A percentile compares a stretch with the other conserved stretches of the same genome.
phyloP scores from a whole-genome alignment of 345 rosid species.

The Eutrema japonicum region DNA sequence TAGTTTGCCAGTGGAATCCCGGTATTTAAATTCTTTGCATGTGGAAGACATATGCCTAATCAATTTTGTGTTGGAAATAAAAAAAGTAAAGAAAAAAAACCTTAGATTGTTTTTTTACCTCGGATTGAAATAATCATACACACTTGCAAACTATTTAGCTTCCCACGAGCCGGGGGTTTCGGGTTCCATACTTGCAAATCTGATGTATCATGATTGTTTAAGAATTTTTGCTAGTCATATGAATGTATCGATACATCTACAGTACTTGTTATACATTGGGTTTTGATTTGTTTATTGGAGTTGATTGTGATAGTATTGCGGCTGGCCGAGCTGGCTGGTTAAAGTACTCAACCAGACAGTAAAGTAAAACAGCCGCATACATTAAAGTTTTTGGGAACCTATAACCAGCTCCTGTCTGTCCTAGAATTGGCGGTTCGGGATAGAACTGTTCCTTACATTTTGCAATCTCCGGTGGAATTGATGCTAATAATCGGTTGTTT shows the following conservation, averaged over 20 bases:
- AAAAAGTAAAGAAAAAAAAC: conserved; percentile 29
- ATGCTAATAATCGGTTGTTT: not conserved
- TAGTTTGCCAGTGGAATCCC: conserved; percentile 40
- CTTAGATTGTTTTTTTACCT: conserved; percentile 25
- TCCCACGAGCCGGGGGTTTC: not conserved
- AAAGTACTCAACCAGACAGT: conserved; percentile 67
- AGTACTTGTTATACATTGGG: not conserved
- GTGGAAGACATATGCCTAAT: conserved; percentile 52
- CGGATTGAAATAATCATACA: conserved; percentile 34
- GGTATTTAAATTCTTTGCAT: conserved; percentile 64
- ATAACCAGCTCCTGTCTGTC: conserved; percentile 75
- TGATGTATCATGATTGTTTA: conserved; percentile 43
- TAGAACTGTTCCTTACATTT: conserved; percentile 56
- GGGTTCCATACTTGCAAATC: conserved; percentile 15
- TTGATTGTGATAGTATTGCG: conserved; percentile 45
- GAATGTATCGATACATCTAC: conserved; percentile 34
- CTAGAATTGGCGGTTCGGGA: conserved; percentile 62
- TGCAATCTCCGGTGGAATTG: not conserved
- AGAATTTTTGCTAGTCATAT: conserved; percentile 32
- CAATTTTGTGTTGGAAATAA: conserved; percentile 55
- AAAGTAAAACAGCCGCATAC: conserved; percentile 79
- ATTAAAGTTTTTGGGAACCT: conserved; percentile 44
- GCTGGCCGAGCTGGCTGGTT: conserved; percentile 98
- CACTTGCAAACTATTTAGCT: conserved; percentile 31
- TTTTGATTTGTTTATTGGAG: not conserved